Conservation (phyloP, 148 eudicot genomes). For the Heliosperma pusillum region DNA sequence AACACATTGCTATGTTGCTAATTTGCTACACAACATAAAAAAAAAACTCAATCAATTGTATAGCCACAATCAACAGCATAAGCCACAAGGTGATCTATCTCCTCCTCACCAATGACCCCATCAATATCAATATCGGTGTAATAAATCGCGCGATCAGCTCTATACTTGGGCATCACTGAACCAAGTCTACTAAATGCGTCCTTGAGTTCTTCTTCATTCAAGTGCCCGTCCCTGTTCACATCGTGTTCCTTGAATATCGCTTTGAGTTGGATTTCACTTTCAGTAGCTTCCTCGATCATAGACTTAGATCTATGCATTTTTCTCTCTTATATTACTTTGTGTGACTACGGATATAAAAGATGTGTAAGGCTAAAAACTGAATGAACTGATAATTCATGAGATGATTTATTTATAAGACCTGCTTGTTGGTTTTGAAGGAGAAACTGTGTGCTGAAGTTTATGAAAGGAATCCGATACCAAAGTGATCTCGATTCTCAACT, state of each 20-base stretch:
- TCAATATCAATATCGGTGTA: conserved; percentile 28
- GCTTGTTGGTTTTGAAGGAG: neutral
- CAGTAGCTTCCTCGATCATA: neutral
- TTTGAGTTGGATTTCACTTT: conserved; percentile 20
- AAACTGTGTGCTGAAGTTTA: no score
- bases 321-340: neutral
- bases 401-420: neutral
- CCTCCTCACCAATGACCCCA: conserved; percentile 29
- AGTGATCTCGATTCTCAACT: neutral
- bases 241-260: conserved; percentile 27
- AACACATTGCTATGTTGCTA: no score
- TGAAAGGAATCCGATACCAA: neutral
- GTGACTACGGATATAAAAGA: no score
- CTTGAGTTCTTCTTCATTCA: conserved; percentile 32
- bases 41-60: conserved; percentile 16
- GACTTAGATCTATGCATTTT: conserved; percentile 14
- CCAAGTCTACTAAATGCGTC: conserved; percentile 23
- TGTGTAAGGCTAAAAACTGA: neutral
- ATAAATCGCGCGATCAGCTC: conserved; percentile 27
- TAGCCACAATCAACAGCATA: conserved; percentile 36
- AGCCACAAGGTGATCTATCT: conserved; percentile 29
- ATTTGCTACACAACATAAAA: no score
- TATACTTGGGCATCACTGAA: conserved; percentile 21
- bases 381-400: neutral
- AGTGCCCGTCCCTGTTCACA: conserved; percentile 24